Base-by-base conservation (phyloP, 164 flowering plant genomes). In the Hamamelis virginiana region DNA sequence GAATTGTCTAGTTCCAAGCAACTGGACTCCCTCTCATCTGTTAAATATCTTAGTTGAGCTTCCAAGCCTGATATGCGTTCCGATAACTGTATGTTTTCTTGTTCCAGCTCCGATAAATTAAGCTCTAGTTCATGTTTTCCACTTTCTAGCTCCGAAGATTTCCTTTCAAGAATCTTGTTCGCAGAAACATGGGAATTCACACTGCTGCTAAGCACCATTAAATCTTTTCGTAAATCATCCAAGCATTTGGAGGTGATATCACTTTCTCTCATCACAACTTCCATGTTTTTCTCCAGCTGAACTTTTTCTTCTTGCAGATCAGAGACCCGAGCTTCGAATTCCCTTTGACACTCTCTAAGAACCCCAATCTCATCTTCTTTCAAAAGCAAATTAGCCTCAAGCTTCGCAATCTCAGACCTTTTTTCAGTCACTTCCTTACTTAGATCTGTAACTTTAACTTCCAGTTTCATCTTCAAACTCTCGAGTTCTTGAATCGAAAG, bases 71-170 rank as follows among this genome's bases (percentile, higher is more conserved):
- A 85, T 63, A 85, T 71, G 55, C 79, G 67, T 72, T 74, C 81
- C 22, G 84, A 82, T 51, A 89, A 69, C 69, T 80, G 80, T 38
- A 79, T 59, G 66, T 89, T 91, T 72, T 91, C 95, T 66, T 80
- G 77, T 77, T 85, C 86, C 69, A 89, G 63, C 65, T 81, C 82
- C 14, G 85, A 80, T 56, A 87, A 53, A 58, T 76, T 89, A 38
- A 77, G 64, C 76, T 89, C 92, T 21, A 86, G 61, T 71, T 85
- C 91, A 44, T n/a, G 50, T 59, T 80, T 89, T 51, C 62, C 74
- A 64, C 33, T 78, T 77, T 83, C 91, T 38, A 86, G 77, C 75
- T 85, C 93, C 28, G 71, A 70, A 45, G 69, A 74, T 67, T 82
- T 84, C 72, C 74, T 79, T 59, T 85, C 88, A 43, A 89, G 88